Conservation (phyloP, 257 asterid genomes). For the Marsdenia floribunda region DNA sequence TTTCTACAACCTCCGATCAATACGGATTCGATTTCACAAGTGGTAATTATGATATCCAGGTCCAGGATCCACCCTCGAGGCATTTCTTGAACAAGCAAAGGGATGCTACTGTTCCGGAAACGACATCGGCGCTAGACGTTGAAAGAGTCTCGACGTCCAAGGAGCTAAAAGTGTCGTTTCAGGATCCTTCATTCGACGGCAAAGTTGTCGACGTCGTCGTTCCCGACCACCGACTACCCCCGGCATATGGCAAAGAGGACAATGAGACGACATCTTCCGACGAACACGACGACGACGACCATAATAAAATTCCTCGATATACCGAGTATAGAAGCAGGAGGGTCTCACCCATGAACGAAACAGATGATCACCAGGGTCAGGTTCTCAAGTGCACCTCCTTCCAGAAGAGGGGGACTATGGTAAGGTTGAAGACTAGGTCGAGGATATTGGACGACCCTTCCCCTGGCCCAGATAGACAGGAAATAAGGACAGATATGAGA, state of each 20-base stretch:
- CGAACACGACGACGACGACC: constrained; percentile 20
- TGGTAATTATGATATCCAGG: constrained; percentile 8
- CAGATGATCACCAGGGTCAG: constrained; percentile 28
- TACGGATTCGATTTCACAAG: constrained; percentile 8
- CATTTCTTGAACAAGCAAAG: constrained; percentile 23
- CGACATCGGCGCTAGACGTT: no score
- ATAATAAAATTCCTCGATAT: not conserved
- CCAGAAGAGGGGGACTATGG: constrained; percentile 38
- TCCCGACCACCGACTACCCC: constrained; percentile 23
- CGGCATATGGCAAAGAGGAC: not conserved
- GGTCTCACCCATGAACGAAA: constrained; percentile 16
- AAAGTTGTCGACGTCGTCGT: constrained; percentile 36
- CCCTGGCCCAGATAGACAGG: constrained; percentile 25
- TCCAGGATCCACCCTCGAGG: no score
- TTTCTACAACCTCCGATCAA: constrained; percentile 10
- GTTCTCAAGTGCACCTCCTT: constrained; percentile 59
- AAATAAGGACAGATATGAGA: constrained; percentile 33
- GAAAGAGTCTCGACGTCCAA: constrained; percentile 21
- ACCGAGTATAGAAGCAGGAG: constrained; percentile 26
- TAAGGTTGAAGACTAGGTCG: constrained; percentile 58
- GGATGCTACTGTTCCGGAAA: constrained; percentile 33
- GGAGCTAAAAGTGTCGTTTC: constrained; percentile 37
- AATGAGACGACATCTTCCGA: constrained; percentile 25
- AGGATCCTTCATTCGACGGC: constrained; percentile 11
- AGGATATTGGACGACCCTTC: constrained; percentile 60